Percentiles rank a stretch among this genome's conserved stretches.
These are phyloP conservation scores for Colletotrichum shisoi DNA, from an alignment of 2,329 filamentous ascomycete species.

Conservation along the genomic window DNA sequence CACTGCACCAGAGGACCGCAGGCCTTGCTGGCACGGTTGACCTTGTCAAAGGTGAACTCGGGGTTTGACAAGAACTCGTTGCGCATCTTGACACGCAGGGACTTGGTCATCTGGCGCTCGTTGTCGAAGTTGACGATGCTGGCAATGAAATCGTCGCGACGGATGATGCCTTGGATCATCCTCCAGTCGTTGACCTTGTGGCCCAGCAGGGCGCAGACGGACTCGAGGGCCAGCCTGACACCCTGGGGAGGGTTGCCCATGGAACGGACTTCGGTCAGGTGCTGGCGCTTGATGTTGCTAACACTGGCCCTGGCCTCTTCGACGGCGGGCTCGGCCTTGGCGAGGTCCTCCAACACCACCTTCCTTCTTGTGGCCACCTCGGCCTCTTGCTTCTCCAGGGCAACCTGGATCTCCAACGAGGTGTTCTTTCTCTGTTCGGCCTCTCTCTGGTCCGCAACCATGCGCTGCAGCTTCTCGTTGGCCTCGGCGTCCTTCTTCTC, in stretches of 20 bases:
- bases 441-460: constrained; percentile 95
- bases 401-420: constrained; percentile 86
- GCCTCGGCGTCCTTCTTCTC: constrained; percentile 94
- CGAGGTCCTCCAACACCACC: constrained; percentile 86
- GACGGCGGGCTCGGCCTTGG: constrained; percentile 90
- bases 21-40: constrained; percentile 94
- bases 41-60: constrained; percentile 95
- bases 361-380: constrained; percentile 84
- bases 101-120: constrained; percentile 89
- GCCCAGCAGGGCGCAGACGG: constrained; percentile 93
- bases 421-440: constrained; percentile 89
- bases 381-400: constrained; percentile 86
- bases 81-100: constrained; percentile 85
- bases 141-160: constrained; percentile 94
- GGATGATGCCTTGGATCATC: constrained; percentile 84
- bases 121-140: constrained; percentile 98
- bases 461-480: constrained; percentile 95
- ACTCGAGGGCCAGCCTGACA: constrained; percentile 90
- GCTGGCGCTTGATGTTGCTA: constrained; percentile 97
- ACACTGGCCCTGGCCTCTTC: constrained; percentile 93
- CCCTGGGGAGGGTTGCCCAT: constrained; percentile 92
- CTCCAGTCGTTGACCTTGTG: constrained; percentile 93
- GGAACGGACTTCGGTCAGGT: constrained; percentile 95
- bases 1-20: constrained; percentile 97
- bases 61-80: constrained; percentile 90